A percentile compares a stretch with the other conserved stretches of the same genome.
Conservation (phyloP, 148 eudicot species). For the Diospyros lotus region DNA sequence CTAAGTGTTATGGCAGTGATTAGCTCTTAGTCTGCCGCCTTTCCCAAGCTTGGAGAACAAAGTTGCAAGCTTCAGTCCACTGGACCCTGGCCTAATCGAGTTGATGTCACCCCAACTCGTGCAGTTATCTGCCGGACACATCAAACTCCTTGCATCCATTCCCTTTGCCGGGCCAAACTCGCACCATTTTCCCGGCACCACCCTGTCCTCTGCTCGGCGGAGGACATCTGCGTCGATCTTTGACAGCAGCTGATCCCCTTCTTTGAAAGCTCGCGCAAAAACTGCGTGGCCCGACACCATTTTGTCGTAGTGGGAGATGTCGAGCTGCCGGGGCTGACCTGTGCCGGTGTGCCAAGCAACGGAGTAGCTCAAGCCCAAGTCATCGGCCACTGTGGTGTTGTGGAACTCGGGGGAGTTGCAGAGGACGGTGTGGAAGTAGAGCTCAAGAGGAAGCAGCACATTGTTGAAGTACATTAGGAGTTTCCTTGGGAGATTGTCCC, state of each 20-base stretch:
- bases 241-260: conserved; percentile 13
- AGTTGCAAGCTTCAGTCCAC: conserved; percentile 20
- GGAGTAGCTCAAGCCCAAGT: conserved; percentile 17
- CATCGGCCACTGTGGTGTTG: conserved; percentile 28
- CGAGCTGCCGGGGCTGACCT: not conserved
- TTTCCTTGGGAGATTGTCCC: conserved; percentile 43
- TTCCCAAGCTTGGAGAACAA: conserved; percentile 8
- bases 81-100: conserved; percentile 20
- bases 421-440: conserved; percentile 43
- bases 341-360: not conserved
- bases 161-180: not conserved
- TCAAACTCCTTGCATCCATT: not conserved
- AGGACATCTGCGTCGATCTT: conserved; percentile 26
- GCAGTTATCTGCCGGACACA: conserved; percentile 6
- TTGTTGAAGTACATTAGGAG: conserved; percentile 41
- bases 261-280: conserved; percentile 25
- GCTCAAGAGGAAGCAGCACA: conserved; percentile 24
- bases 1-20: conserved; percentile 7
- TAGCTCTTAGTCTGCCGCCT: conserved; percentile 1
- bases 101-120: conserved; percentile 30
- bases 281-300: conserved; percentile 14
- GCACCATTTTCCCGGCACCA: conserved; percentile 38
- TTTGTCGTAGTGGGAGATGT: not conserved
- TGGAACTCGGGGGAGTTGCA: conserved; percentile 40
- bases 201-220: conserved; percentile 8